Conservation (phyloP, 2,329 filamentous ascomycete genomes). For the Rhexocercosporidium sp. region DNA sequence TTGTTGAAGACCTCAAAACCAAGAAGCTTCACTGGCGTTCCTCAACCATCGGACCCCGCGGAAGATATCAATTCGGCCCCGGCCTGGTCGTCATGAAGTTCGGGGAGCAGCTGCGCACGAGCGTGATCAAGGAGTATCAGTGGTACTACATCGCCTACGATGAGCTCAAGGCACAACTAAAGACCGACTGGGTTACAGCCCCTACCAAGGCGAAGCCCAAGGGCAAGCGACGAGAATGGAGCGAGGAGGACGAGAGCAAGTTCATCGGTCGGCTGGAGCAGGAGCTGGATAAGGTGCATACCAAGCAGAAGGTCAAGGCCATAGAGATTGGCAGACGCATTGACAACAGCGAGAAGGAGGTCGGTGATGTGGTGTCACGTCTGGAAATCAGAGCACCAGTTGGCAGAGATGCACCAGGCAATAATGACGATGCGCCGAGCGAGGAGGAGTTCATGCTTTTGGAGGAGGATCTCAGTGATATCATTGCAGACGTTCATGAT, state of each 20-base stretch:
- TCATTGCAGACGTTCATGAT: slow-evolving; percentile 98
- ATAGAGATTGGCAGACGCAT: slow-evolving; percentile 95
- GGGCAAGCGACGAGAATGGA: slow-evolving; percentile 72
- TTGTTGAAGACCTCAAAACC: slow-evolving; percentile 37
- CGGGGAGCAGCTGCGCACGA: slow-evolving; percentile 94
- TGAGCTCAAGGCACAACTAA: slow-evolving; percentile 85
- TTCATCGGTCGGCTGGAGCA: slow-evolving; percentile 88
- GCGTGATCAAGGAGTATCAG: slow-evolving; percentile 94
- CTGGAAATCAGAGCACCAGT: slow-evolving; percentile 66
- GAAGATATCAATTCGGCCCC: slow-evolving; percentile 43
- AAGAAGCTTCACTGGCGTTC: slow-evolving; percentile 27
- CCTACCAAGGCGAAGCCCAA: slow-evolving; percentile 53
- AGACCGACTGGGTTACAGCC: slow-evolving; percentile 66
- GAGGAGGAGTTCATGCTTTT: slow-evolving; percentile 95
- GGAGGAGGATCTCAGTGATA: slow-evolving; percentile 94
- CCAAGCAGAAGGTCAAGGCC: slow-evolving; percentile 96
- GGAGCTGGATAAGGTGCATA: slow-evolving; percentile 97
- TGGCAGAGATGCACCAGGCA: slow-evolving; percentile 31
- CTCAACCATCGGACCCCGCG: slow-evolving; percentile 18
- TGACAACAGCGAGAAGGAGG: slow-evolving; percentile 84
- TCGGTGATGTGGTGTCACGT: slow-evolving; percentile 82
- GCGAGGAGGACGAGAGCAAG: slow-evolving; percentile 85
- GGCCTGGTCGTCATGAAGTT: slow-evolving; percentile 76
- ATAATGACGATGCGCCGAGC: slow-evolving; percentile 61
- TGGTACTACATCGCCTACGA: slow-evolving; percentile 99